These are phyloP conservation scores for Termitomyces sp. DNA, from an alignment of 768 basidiomycete genomes.

Conservation along the genomic window DNA sequence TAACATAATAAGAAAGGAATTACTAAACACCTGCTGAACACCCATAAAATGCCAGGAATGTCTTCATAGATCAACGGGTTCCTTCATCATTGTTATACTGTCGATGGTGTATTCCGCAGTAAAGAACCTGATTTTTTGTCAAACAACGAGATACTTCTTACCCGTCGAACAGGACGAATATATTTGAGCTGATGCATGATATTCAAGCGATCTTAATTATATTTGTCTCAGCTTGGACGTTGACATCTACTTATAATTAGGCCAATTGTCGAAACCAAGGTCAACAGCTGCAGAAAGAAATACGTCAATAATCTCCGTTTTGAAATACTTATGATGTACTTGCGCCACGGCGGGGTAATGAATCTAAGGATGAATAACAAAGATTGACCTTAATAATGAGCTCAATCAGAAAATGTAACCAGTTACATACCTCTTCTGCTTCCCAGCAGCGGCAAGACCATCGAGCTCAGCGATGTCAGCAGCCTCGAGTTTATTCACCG, in stretches of 20 bases:
- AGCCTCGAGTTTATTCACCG: constrained; percentile 40
- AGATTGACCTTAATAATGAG: background rate
- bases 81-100: background rate
- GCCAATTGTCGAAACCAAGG: constrained; percentile 72
- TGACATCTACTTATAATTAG: constrained; percentile 18
- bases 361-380: constrained; percentile 31
- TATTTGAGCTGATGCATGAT: background rate
- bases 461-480: constrained; percentile 58
- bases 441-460: constrained; percentile 53
- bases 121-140: background rate
- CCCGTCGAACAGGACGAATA: background rate
- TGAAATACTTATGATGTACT: constrained; percentile 23
- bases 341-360: constrained; percentile 70
- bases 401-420: background rate
- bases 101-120: background rate
- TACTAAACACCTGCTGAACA: no score
- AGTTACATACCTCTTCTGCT: constrained; percentile 55
- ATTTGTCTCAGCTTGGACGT: background rate
- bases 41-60: no score
- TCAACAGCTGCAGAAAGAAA: constrained; percentile 44
- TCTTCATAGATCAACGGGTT: background rate
- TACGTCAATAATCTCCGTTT: background rate
- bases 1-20: no score
- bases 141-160: background rate
- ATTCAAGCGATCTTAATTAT: background rate